Base-by-base conservation (phyloP, 225 moss, liverwort and hornwort species). In the Ulota crispa region DNA sequence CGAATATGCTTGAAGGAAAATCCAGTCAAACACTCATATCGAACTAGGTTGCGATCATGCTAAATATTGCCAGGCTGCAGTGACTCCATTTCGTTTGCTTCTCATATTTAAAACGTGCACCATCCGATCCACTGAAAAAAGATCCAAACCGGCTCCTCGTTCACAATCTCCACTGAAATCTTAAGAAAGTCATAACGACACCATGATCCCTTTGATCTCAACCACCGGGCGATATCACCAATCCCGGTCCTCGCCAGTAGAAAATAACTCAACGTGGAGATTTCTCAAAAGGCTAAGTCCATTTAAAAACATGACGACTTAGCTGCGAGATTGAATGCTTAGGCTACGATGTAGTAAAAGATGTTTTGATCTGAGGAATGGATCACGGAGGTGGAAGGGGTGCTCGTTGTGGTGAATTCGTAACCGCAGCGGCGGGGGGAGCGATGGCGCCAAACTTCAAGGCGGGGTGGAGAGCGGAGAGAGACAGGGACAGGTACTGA, bases 401-500 rank as follows among this genome's bases (percentile, higher is more conserved):
- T 45, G 32, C n/a, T 43, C 34, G 45, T 28, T 27, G 0, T 1
- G 10, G 16, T 30, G 41, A 69, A 57, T 50, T 37, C 32, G 75
- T 84, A 80, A 80, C 80, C 32, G 86, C 83, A 81, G 76, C 21
- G 28, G 42, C 18, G 61, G 27, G 71, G 62, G 59, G 20, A 41
- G 69, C 9, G 53, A 7, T 39, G 28, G 16, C 20, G 62, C 68
- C 64, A 64, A 68, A 30, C 34, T 32, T 20, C 61, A 23, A 43
- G 62, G 71, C 64, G 83, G n/a, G 41, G 26, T 6, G 65, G 52
- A 65, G 68, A 82, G 56, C 42, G 15, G 26, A 76, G 53, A n/a
- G 50, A 1, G 39, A 78, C 81, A 52, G 71, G 39, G 47, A 72
- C 13, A 18, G 83, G 80, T 71, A 67, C 73, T 27, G 4, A 13